Evolutionary conservation across 2,329 filamentous ascomycete genomes (phyloP).

Genomic region (Seiridium cupressi): DNA sequence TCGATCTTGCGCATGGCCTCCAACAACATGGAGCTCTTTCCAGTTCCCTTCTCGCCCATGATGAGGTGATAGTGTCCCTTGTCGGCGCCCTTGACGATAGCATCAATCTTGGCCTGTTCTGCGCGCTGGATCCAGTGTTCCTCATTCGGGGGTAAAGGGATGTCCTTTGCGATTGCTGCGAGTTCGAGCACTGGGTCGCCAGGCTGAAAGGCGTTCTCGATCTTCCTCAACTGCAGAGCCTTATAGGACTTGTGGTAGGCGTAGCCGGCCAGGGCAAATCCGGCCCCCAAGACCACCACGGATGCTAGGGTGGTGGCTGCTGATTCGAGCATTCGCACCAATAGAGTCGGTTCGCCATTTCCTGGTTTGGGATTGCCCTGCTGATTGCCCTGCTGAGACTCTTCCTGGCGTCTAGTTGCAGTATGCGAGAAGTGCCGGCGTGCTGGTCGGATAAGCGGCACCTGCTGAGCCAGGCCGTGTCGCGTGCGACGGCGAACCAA

Average conservation of each 20-base stretch:
- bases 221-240: constrained; percentile 84
- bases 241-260: constrained; percentile 86
- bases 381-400: not conserved
- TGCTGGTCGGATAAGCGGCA: not conserved
- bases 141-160: constrained; percentile 40
- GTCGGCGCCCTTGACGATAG: constrained; percentile 72
- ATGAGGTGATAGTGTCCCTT: constrained; percentile 87
- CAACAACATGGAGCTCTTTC: constrained; percentile 89
- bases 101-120: constrained; percentile 79
- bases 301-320: constrained; percentile 76
- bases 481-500: constrained; percentile 1
- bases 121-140: constrained; percentile 80
- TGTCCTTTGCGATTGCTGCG: constrained; percentile 63
- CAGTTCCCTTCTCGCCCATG: constrained; percentile 92
- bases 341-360: constrained; percentile 30
- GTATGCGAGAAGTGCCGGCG: not conserved
- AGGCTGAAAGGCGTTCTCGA: constrained; percentile 85
- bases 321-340: constrained; percentile 68
- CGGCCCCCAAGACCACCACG: constrained; percentile 67
- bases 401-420: not conserved
- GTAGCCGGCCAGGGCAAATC: constrained; percentile 67
- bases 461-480: constrained; percentile 6
- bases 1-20: constrained; percentile 93
- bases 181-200: constrained; percentile 87
- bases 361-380: not conserved